Evolutionary conservation across 2,329 filamentous ascomycete genomes (phyloP), one percentile per base, ranked within the genome.

Genomic region (Neonectria punicea): DNA sequence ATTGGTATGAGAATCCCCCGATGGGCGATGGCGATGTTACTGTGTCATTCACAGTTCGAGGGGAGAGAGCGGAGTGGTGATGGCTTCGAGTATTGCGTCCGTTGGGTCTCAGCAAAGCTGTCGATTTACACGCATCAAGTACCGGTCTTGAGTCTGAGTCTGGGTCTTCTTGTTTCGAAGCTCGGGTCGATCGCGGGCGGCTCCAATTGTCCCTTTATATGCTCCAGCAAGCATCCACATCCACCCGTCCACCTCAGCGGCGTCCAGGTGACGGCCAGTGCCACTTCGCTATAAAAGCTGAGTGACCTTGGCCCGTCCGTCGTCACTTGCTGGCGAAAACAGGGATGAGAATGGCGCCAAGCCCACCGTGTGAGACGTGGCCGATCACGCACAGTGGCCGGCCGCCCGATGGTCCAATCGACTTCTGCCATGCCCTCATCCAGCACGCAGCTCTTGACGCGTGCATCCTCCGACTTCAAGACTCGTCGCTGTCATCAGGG

Each of bases 301-400:
- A 66, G 69, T 70, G 63, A 71, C 72, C 68, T 71, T 67, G 54
- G 53, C 43, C 47, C 30, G 50, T 46, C 47, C 60, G 55, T 73
- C 72, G 70, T 73, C 72, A 74, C 71, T 71, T 50, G 49, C 58
- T 51, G 61, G 58, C 55, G 65, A 73, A 74, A 74, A 74, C 72
- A 74, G 68, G 72, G 72, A 74, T 74, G 34, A 51, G n/a, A 67
- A 66, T 68, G 72, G 67, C 70, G 72, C 72, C 71, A 73, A 71
- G 68, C 53, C 34, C 8, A 67, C 71, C 6, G 72, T 74, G 69
- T 56, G 64, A 65, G 58, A 53, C 30, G 30, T 58, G n/a, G 53
- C 11, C 36, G 63, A 70, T 70, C 66, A 66, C 66, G 56, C 65
- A 74, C 72, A 62, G 71, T 74, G 30, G n/a, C 43, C 22, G 32